Conservation (phyloP, 2,329 filamentous ascomycete genomes). For the Fusarium odoratissimum region DNA sequence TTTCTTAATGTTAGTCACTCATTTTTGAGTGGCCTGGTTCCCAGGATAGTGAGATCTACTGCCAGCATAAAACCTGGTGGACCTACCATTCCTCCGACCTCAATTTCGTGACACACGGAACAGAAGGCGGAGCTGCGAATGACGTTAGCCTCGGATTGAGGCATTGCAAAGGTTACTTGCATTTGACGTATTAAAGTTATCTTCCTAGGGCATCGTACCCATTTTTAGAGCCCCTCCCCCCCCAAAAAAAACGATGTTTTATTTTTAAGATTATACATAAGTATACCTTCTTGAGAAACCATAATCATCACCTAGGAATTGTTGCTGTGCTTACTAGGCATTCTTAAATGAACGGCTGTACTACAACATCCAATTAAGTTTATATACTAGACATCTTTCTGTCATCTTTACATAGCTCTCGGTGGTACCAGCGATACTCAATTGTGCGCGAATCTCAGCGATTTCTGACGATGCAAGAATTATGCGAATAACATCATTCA, state of each 20-base stretch:
- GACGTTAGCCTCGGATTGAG: too few species aligned
- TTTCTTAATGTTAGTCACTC: rapidly evolving
- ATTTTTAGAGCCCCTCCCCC: rapidly evolving
- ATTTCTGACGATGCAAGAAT: rapidly evolving
- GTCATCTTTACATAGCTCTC: too few species aligned
- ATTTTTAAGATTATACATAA: too few species aligned
- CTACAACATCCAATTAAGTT: rapidly evolving
- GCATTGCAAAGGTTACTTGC: rapidly evolving
- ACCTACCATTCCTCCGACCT: rapidly evolving
- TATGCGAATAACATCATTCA: neutral
- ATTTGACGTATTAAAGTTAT: rapidly evolving
- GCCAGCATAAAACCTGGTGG: neutral
- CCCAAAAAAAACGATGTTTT: rapidly evolving
- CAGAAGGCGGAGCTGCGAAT: too few species aligned
- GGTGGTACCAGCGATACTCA: too few species aligned
- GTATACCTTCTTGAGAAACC: neutral
- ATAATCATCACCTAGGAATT: neutral
- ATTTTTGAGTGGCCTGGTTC: rapidly evolving
- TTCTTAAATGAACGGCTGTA: neutral
- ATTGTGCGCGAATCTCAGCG: neutral
- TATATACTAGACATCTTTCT: too few species aligned
- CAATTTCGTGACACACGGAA: too few species aligned
- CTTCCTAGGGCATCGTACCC: rapidly evolving
- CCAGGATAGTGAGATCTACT: rapidly evolving
- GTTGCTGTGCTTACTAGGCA: rapidly evolving